phyloP scores from a whole-genome alignment of 768 basidiomycete species.

The Pisolithus albus region DNA sequence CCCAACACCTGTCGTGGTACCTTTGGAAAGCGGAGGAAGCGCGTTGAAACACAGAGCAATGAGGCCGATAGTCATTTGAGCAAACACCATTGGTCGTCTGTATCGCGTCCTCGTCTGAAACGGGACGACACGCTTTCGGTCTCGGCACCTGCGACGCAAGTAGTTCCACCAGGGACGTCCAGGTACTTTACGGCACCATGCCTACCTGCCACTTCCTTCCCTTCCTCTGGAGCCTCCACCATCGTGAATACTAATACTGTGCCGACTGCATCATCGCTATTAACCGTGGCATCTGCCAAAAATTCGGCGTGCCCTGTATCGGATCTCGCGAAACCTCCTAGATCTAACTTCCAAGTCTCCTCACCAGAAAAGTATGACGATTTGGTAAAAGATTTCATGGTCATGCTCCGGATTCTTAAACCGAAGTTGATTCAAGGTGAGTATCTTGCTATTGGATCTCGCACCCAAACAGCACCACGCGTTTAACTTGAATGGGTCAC shows the following conservation, averaged over 20 bases:
- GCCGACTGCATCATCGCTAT: too few relatives aligned
- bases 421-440: constrained; percentile 27
- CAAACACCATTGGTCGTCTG: too few relatives aligned
- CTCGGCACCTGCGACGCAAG: not conserved
- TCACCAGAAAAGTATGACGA: constrained; percentile 1
- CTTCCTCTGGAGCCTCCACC: not conserved
- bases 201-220: not conserved
- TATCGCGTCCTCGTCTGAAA: too few relatives aligned
- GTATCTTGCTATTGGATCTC: not conserved
- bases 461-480: not conserved
- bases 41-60: too few relatives aligned
- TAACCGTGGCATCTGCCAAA: too few relatives aligned
- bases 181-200: constrained; percentile 12
- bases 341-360: not conserved
- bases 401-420: constrained; percentile 23
- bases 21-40: too few relatives aligned
- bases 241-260: not conserved
- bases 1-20: too few relatives aligned
- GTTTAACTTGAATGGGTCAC: not conserved
- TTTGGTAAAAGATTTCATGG: constrained; percentile 18
- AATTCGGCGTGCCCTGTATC: too few relatives aligned
- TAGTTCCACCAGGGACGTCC: constrained; percentile 7
- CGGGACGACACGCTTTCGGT: too few relatives aligned
- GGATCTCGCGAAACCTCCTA: not conserved
- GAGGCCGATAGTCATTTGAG: too few relatives aligned